phyloP scores from a whole-genome alignment of 805 yeast genomes.

The Zygosaccharomyces bailii region DNA sequence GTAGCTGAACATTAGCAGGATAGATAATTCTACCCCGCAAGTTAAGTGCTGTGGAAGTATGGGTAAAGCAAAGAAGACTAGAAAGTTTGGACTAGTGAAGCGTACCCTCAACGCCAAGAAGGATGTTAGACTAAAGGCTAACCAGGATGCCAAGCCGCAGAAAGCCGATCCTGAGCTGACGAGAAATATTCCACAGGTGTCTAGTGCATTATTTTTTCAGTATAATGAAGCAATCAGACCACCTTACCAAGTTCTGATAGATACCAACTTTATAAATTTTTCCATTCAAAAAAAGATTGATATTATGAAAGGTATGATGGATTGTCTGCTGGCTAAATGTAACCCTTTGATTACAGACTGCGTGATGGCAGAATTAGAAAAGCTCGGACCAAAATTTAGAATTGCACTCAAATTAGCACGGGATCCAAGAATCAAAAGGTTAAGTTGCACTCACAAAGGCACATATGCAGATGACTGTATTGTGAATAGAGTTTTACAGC shows the following conservation, averaged over 20 bases:
- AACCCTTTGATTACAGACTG: conserved; percentile 95
- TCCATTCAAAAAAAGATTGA: conserved; percentile 95
- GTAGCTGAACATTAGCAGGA: too few relatives aligned
- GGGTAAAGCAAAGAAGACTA: conserved; percentile 97
- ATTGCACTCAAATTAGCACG: conserved; percentile 90
- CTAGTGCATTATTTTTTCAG: conserved; percentile 92
- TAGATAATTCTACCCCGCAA: background rate
- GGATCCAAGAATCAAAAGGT: conserved; percentile 85
- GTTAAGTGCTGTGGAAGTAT: conserved; percentile 38
- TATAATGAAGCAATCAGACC: conserved; percentile 92
- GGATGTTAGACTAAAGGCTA: conserved; percentile 55
- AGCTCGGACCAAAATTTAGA: conserved; percentile 89
- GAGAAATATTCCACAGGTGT: conserved; percentile 82
- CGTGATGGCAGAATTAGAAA: conserved; percentile 96
- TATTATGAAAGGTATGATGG: conserved; percentile 96
- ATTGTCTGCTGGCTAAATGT: conserved; percentile 88
- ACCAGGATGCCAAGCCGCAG: conserved; percentile 38
- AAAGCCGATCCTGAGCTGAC: conserved; percentile 75
- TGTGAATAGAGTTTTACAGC: conserved; percentile 89
- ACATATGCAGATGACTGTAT: conserved; percentile 98
- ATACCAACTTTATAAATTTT: conserved; percentile 95
- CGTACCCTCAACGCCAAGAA: conserved; percentile 66
- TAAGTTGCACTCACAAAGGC: conserved; percentile 89
- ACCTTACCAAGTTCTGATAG: conserved; percentile 94
- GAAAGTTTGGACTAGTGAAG: conserved; percentile 93